A percentile compares a stretch with the other conserved stretches of the same genome.
Evolutionary conservation across 2,329 filamentous ascomycete species (phyloP).

Genomic region (Cadophora malorum): DNA sequence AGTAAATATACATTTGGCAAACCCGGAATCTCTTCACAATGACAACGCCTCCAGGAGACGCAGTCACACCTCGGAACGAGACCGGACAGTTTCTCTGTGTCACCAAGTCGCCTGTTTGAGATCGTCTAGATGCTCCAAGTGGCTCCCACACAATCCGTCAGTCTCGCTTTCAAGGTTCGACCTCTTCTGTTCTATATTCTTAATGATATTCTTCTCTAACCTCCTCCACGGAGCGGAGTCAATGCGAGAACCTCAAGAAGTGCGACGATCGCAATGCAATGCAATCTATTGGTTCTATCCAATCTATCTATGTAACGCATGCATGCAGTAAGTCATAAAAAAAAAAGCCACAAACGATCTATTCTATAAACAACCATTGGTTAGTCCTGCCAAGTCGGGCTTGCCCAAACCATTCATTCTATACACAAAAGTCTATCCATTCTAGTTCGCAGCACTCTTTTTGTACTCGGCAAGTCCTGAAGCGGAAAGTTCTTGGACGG

Average conservation of each 20-base stretch:
- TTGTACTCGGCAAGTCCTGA: constrained; percentile 42
- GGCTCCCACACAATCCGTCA: no score
- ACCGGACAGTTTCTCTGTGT: no score
- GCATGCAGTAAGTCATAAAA: no score
- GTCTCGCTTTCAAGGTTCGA: no score
- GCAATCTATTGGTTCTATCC: constrained; percentile 5
- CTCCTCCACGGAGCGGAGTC: not conserved
- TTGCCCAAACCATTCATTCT: no score
- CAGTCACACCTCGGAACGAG: no score
- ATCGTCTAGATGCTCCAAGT: no score
- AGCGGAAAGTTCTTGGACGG: constrained; percentile 71
- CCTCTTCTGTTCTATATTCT: not conserved
- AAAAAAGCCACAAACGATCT: not conserved
- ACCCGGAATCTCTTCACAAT: no score
- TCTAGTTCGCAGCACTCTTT: constrained; percentile 25
- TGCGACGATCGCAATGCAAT: not conserved
- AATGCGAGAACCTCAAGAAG: not conserved
- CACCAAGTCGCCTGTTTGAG: no score
- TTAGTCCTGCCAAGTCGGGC: no score
- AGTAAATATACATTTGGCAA: no score
- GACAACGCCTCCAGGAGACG: no score
- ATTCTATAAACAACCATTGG: constrained; percentile 22
- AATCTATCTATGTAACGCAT: constrained; percentile 13
- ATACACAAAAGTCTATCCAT: not conserved
- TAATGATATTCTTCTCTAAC: not conserved